Evolutionary conservation across 23 red algal genomes (phyloP).

Genomic region (Pyropia yezoensis): DNA sequence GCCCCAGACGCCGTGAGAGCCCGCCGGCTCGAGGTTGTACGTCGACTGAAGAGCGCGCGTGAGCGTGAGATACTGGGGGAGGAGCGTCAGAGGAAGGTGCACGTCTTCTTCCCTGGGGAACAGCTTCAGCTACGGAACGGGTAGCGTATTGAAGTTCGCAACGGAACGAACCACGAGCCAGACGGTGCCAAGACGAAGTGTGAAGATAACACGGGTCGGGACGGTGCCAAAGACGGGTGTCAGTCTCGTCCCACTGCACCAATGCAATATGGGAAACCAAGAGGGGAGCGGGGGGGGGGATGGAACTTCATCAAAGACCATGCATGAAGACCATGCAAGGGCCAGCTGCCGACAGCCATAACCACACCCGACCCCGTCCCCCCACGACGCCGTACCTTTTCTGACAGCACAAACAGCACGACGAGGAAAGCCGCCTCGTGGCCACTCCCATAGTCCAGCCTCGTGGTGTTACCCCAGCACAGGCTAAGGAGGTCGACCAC

Average conservation of each 20-base stretch:
- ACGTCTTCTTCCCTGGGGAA: slow-evolving; percentile 23
- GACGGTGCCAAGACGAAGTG: no score
- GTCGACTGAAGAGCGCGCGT: slow-evolving; percentile 61
- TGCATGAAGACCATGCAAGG: background rate
- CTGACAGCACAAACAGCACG: slow-evolving; percentile 48
- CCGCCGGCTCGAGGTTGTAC: slow-evolving; percentile 93
- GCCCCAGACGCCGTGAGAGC: slow-evolving; percentile 97
- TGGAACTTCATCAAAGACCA: no score
- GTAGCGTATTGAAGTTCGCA: no score
- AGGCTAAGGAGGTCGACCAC: slow-evolving; percentile 56
- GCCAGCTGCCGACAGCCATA: no score
- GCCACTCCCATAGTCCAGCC: slow-evolving; percentile 95
- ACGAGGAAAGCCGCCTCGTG: slow-evolving; percentile 92
- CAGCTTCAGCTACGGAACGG: slow-evolving; percentile 13
- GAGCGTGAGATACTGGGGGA: slow-evolving; percentile 63
- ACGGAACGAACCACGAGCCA: no score
- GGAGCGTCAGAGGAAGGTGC: slow-evolving; percentile 61
- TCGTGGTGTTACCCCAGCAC: slow-evolving; percentile 71
- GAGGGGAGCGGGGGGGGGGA: background rate
- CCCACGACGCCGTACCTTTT: no score
- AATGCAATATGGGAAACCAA: background rate
- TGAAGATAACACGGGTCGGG: no score
- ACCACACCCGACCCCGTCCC: no score
- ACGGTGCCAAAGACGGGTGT: background rate
- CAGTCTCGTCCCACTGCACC: background rate